phyloP scores from a whole-genome alignment of 352 stramenopile genomes.

The Phytopythium kandeliae region DNA sequence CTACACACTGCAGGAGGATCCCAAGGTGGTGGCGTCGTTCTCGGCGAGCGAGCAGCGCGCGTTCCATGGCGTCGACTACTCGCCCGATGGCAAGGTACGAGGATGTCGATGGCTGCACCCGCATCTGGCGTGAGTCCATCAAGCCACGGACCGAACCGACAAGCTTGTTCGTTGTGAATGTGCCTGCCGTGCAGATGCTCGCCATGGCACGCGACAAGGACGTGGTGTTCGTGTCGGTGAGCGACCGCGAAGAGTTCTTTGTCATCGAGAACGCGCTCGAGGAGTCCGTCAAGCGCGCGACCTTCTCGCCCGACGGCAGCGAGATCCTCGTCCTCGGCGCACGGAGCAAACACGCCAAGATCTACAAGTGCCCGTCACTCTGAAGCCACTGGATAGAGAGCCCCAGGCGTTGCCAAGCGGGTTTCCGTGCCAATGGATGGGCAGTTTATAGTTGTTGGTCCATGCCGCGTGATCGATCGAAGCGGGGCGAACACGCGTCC shows the following conservation, averaged over 20 bases:
- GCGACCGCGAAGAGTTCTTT: conserved; percentile 39
- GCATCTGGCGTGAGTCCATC: no score
- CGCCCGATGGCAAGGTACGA: conserved; percentile 68
- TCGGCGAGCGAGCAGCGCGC: conserved; percentile 42
- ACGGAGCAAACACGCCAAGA: conserved; percentile 57
- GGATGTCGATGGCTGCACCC: no score
- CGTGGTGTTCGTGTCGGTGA: conserved; percentile 54
- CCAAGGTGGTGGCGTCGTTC: conserved; percentile 61
- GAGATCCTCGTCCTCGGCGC: conserved; percentile 70
- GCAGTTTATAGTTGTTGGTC: no score
- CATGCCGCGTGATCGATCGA: not conserved
- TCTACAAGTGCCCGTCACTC: conserved; percentile 48
- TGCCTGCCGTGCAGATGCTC: conserved; percentile 30
- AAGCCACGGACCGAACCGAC: no score
- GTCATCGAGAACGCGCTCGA: conserved; percentile 55
- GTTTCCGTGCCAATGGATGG: no score
- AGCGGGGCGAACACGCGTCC: not conserved
- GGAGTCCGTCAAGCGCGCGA: conserved; percentile 53
- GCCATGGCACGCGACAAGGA: conserved; percentile 43
- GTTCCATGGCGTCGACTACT: conserved; percentile 58
- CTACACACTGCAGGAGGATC: conserved; percentile 74
- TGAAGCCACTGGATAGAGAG: conserved; percentile 12
- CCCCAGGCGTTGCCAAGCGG: conserved; percentile 10
- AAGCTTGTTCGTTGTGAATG: no score
- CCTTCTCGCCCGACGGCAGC: conserved; percentile 48